Evolutionary conservation across 805 yeast genomes (phyloP), one percentile per base, ranked within the genome.

Genomic region (Torulaspora franciscae): DNA sequence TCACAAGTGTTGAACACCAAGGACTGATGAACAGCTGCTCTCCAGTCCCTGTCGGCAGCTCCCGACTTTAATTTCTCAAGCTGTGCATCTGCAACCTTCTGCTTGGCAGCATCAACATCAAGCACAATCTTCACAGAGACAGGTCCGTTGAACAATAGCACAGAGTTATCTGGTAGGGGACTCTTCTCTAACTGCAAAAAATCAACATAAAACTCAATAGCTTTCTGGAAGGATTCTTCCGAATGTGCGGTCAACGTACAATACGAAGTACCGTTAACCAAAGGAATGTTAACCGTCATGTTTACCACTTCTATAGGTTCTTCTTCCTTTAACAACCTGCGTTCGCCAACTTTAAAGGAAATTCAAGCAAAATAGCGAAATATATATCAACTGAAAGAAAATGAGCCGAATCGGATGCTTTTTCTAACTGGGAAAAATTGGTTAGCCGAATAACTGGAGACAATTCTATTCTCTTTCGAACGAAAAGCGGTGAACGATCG

Each of bases 241-340:
- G 71, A 73, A 30, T 76, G 71, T 15, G 88, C 85, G 50, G 71
- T 70, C 41, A 77, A 66, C 28, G 71, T 67, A 45, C 76, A 68
- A 55, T 71, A 70, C 32, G 83, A 70, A 24, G 77, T 69, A 37
- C 81, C 83, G 60, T 78, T 79, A 49, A 79, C 72, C 48, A 55
- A 42, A 24, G 59, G 59, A 34, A 52, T 49, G 37, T 49, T 42
- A 40, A 45, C 53, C 32, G 58, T 55, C 55, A 52, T 54, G n/a
- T 44, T 36, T 41, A 25, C 14, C 32, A 17, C 13, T 34, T 34
- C 13, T 26, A 27, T 41, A 19, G 40, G 40, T 34, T 37, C 32
- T 41, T 24, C 13, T 14, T 25, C 27, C 42, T 36, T 32, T 32
- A 39, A 24, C 26, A 30, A n/a, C 25, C 6, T 39, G 6, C 13